Base-by-base conservation (phyloP, 2,329 filamentous ascomycete species). In the Penicillium sp. region DNA sequence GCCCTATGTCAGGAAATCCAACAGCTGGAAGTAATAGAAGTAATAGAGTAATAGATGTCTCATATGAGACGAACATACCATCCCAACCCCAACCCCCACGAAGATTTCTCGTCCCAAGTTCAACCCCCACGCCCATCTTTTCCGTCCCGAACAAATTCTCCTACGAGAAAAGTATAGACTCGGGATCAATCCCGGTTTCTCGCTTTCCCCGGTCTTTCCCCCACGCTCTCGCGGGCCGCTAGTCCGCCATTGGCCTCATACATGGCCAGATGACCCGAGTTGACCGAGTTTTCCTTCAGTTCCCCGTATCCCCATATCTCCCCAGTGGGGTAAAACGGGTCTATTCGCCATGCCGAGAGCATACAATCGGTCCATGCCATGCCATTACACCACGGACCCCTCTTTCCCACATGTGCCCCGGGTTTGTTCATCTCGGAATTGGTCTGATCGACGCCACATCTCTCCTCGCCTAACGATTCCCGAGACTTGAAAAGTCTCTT, bases 121-220 rank as follows among this genome's bases (percentile, higher is more conserved):
- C 14, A 35, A 35, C 29, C 29, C 29, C 29, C 29, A 32, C n/a
- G 29, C 29, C 29, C 10, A 32, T 16, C 3, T 3, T 18, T 35
- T 18, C 32, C 32, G 20, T 23, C 18, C 2, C 18, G 32, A 23
- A 29, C 14, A 6, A 32, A 10, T 8, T 32, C 29, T 18, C 29
- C 34, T n/a, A n/a, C 13, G 13, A 14, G 27, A n/a, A n/a, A 29
- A n/a, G 27, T 9, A 4, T 13, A n/a, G 28, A 38, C 22, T 26
- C 10, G 29, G 43, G 23, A 40, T 35, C 27, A 16, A 6, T 22
- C 9, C 36, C 29, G 39, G 26, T 38, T 36, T 32, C 31, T 24
- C 24, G 27, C 35, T 47, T 47, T 9, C 40, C 44, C 44, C 44
- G 27, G 44, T 16, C 24, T 41, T 42, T 34, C 34, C 39, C 44